Evolutionary conservation across 306 rosid genomes (phyloP).

Genomic region (Mimosa bimucronata): DNA sequence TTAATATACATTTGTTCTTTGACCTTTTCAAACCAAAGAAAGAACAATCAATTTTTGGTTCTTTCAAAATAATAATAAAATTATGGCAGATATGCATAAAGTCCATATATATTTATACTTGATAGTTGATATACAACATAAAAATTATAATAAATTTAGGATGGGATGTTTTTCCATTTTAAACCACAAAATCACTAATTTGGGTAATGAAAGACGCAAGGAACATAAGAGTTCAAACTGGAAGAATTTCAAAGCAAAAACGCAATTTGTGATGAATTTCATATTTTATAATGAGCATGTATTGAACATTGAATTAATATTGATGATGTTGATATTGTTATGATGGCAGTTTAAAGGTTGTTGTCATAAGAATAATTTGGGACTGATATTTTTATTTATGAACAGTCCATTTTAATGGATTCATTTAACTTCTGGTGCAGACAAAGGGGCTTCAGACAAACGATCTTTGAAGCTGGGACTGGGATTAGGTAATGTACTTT

Average conservation of each 20-base stretch:
- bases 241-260: background rate
- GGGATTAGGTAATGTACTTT: constrained; percentile 48
- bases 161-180: background rate
- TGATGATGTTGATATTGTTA: background rate
- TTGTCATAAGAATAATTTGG: background rate
- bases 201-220: background rate
- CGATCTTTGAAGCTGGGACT: background rate
- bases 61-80: background rate
- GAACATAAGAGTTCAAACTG: background rate
- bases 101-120: no score
- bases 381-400: background rate
- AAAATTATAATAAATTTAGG: background rate
- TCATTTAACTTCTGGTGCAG: constrained; percentile 39
- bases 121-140: background rate
- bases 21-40: background rate
- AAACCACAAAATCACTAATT: background rate
- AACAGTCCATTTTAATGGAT: constrained; percentile 8
- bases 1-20: background rate
- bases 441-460: no score
- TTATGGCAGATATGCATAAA: background rate
- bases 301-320: no score
- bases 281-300: background rate
- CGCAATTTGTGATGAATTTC: background rate
- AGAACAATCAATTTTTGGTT: background rate
- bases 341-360: background rate